phyloP scores from a whole-genome alignment of 2,329 filamentous ascomycete genomes.

The Stachybotrys chartarum region DNA sequence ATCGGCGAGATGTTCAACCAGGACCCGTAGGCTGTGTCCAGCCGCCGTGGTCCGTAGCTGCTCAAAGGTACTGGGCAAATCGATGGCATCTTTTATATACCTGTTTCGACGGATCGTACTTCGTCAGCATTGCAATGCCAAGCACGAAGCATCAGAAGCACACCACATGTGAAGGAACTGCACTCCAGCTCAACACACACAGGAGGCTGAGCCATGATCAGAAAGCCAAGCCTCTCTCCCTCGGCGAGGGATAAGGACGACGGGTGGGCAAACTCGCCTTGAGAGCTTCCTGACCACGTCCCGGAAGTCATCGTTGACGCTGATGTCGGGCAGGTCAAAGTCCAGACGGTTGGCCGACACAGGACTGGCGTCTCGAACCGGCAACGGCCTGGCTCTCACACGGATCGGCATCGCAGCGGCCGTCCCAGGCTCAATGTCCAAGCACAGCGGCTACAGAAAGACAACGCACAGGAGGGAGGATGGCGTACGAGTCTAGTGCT shows the following conservation, averaged over 20 bases:
- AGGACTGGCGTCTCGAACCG: slow-evolving; percentile 26
- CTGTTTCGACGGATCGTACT: slow-evolving; percentile 24
- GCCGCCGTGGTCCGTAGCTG: slow-evolving; percentile 62
- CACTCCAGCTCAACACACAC: no score
- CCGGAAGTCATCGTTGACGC: slow-evolving; percentile 52
- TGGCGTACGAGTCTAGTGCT: no score
- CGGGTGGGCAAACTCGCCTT: slow-evolving; percentile 31
- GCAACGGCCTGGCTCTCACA: slow-evolving; percentile 24
- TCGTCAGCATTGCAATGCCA: no score
- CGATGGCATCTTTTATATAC: slow-evolving; percentile 56
- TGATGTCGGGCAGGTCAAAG: slow-evolving; percentile 47
- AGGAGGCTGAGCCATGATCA: not conserved
- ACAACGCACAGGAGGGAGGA: no score
- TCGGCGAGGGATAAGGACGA: not conserved
- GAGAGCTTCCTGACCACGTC: slow-evolving; percentile 61
- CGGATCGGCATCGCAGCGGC: slow-evolving; percentile 26
- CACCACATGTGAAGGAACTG: no score
- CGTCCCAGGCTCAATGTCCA: not conserved
- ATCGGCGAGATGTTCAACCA: slow-evolving; percentile 58
- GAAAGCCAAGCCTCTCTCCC: not conserved
- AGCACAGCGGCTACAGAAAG: no score
- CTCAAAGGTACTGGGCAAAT: slow-evolving; percentile 63
- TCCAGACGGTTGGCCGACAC: slow-evolving; percentile 23
- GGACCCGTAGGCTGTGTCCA: slow-evolving; percentile 45
- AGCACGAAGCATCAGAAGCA: no score